Conservation (phyloP, 306 rosid genomes). For the Phaseolus lunatus region DNA sequence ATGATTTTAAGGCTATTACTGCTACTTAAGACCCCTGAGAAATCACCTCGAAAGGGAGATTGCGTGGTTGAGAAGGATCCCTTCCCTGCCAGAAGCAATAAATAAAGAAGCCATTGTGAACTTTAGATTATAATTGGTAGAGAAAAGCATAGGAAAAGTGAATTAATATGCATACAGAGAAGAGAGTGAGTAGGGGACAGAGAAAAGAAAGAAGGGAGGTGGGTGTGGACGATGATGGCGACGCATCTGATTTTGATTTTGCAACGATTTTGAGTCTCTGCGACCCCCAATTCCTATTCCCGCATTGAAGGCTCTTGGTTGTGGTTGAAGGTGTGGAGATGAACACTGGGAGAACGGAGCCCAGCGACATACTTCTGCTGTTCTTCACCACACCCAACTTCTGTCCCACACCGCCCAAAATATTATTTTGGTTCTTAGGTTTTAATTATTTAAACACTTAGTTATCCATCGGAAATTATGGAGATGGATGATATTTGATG, state of each 20-base stretch:
- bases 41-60: constrained; percentile 65
- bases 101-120: not conserved
- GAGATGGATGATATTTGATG: too few species aligned
- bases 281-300: constrained; percentile 45
- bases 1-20: not conserved
- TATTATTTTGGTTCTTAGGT: too few species aligned
- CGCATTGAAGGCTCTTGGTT: not conserved
- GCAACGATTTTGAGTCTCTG: constrained; percentile 49
- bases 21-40: not conserved
- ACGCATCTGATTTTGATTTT: constrained; percentile 51
- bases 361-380: too few species aligned
- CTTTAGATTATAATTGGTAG: not conserved
- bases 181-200: constrained; percentile 81
- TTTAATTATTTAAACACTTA: too few species aligned
- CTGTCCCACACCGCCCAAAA: too few species aligned
- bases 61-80: constrained; percentile 88
- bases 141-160: not conserved
- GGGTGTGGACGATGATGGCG: constrained; percentile 48
- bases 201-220: constrained; percentile 68
- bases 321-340: not conserved
- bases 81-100: constrained; percentile 57
- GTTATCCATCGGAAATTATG: too few species aligned
- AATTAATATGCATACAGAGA: constrained; percentile 64
- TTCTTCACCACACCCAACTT: too few species aligned
- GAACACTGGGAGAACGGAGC: not conserved